A percentile compares a stretch with the other conserved stretches of the same genome.
Evolutionary conservation across 192 early-diverging fungal genomes (phyloP).

Genomic region (Thamnidium elegans): DNA sequence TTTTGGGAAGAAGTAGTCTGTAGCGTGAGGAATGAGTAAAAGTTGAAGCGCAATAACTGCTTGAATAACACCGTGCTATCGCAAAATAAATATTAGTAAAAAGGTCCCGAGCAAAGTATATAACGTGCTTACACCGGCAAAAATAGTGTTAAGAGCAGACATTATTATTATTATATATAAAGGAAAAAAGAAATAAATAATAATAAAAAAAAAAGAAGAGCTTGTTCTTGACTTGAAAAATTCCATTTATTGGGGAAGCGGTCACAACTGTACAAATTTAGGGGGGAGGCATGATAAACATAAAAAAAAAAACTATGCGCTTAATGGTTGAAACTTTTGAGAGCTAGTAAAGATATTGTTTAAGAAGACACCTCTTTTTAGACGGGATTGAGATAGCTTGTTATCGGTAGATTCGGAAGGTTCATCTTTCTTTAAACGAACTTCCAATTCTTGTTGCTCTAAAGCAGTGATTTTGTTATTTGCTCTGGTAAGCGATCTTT

Average conservation of each 20-base stretch:
- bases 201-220: neutral
- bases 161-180: neutral
- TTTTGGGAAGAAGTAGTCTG: neutral
- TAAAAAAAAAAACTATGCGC: too few species aligned
- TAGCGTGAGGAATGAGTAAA: neutral
- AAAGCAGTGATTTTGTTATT: too few species aligned
- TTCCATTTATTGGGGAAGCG: constrained; percentile 1
- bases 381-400: too few species aligned
- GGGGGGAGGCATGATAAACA: too few species aligned
- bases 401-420: too few species aligned
- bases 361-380: too few species aligned
- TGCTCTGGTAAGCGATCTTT: too few species aligned
- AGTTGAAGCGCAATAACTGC: constrained; percentile 7
- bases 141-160: constrained; percentile 12
- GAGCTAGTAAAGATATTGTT: too few species aligned
- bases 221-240: neutral
- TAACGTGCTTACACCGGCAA: constrained; percentile 2
- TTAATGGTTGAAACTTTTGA: too few species aligned
- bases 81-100: neutral
- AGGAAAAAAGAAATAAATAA: neutral
- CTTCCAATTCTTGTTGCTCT: too few species aligned
- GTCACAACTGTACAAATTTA: neutral
- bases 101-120: neutral
- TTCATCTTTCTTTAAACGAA: too few species aligned
- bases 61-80: neutral